phyloP scores from a whole-genome alignment of 768 basidiomycete species.

The Pleurotus citrinopileatus region DNA sequence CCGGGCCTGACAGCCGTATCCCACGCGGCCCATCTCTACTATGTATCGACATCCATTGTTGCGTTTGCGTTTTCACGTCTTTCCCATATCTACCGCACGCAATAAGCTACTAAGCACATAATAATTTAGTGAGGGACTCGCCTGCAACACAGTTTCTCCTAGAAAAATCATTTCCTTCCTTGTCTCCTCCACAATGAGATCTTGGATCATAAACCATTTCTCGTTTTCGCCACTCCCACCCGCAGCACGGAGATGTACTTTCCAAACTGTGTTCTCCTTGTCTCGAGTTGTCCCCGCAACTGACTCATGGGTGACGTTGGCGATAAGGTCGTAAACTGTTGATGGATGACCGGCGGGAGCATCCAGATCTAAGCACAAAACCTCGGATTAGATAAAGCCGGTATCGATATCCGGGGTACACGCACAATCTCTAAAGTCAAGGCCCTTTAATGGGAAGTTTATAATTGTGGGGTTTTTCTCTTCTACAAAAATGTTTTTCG shows the following conservation, averaged over 20 bases:
- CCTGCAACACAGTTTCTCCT: conserved; percentile 96
- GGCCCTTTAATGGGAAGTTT: conserved; percentile 91
- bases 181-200: conserved; percentile 95
- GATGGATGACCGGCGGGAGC: conserved; percentile 54
- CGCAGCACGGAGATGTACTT: conserved; percentile 78
- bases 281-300: conserved; percentile 94
- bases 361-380: conserved; percentile 66
- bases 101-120: neutral
- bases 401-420: conserved; percentile 21
- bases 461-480: conserved; percentile 99
- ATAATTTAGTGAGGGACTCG: conserved; percentile 29
- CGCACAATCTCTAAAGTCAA: conserved; percentile 92
- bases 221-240: conserved; percentile 79
- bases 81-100: conserved; percentile 56
- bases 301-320: conserved; percentile 94
- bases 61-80: conserved; percentile 32
- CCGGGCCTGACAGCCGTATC: neutral
- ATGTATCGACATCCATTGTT: conserved; percentile 30
- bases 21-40: conserved; percentile 12
- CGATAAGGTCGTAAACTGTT: conserved; percentile 89
- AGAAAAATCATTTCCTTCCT: conserved; percentile 97
- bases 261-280: conserved; percentile 91
- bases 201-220: conserved; percentile 96
- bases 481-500: conserved; percentile 94
- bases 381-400: conserved; percentile 20